phyloP scores from a whole-genome alignment of 1,284 basidiomycete genomes.

The Cryptococcus sp. region DNA sequence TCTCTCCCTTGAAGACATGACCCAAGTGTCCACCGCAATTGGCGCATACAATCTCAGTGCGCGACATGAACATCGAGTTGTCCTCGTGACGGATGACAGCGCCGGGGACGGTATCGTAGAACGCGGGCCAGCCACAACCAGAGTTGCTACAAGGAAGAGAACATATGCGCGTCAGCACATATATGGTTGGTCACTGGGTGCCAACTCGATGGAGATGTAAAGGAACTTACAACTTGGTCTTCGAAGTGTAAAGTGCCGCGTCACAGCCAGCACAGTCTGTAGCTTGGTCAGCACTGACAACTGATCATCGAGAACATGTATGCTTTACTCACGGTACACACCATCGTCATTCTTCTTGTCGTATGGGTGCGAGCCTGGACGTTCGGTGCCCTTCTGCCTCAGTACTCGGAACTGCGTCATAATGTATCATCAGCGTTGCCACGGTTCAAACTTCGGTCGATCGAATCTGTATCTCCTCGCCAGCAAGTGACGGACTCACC shows the following conservation, averaged over 20 bases:
- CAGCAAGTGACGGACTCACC: conserved; percentile 57
- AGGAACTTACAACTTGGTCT: conserved; percentile 71
- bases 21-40: conserved; percentile 79
- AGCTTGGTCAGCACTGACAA: neutral
- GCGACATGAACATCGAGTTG: conserved; percentile 53
- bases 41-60: conserved; percentile 52
- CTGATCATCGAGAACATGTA: neutral
- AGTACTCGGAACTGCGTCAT: conserved; percentile 73
- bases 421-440: conserved; percentile 3
- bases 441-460: neutral
- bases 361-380: conserved; percentile 72
- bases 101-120: conserved; percentile 91
- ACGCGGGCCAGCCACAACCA: conserved; percentile 96
- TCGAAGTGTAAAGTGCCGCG: conserved; percentile 71
- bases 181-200: neutral
- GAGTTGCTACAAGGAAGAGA: conserved; percentile 58
- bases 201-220: neutral
- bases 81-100: conserved; percentile 67
- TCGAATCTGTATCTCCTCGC: neutral
- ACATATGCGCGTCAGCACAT: no score
- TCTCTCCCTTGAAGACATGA: conserved; percentile 90
- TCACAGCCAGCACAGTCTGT: conserved; percentile 54
- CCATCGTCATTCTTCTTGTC: conserved; percentile 65
- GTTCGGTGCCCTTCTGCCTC: conserved; percentile 84
- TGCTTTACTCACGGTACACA: conserved; percentile 62